phyloP scores from a whole-genome alignment of 495 filamentous ascomycete genomes.

The Aspergillus homomorphus region DNA sequence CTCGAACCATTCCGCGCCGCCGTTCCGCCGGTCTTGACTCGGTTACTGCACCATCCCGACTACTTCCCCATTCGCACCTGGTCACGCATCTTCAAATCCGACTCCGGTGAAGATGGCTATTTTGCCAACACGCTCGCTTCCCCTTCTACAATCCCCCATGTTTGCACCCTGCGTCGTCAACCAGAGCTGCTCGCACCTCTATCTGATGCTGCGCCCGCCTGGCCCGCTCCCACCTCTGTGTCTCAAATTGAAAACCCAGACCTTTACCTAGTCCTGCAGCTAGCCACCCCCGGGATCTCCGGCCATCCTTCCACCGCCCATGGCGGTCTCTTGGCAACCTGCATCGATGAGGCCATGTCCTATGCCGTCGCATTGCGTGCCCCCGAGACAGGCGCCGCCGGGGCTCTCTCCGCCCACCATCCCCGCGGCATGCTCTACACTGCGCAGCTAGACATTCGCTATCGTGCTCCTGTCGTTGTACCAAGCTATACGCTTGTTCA shows the following conservation, averaged over 20 bases:
- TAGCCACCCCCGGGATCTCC: constrained; percentile 34
- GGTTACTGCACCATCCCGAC: constrained; percentile 28
- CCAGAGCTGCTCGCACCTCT: constrained; percentile 20
- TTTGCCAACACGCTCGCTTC: constrained; percentile 37
- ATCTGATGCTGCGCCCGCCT: constrained; percentile 24
- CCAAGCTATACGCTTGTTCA: constrained; percentile 34
- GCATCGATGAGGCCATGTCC: constrained; percentile 64
- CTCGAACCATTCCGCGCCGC: constrained; percentile 20
- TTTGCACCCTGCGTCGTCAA: constrained; percentile 35
- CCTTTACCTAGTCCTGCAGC: constrained; percentile 36
- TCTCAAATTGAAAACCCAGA: constrained; percentile 31
- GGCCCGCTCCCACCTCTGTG: constrained; percentile 33
- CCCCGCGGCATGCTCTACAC: constrained; percentile 38
- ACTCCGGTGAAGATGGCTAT: constrained; percentile 41
- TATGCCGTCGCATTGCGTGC: constrained; percentile 34
- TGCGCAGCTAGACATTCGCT: constrained; percentile 41
- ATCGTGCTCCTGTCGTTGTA: constrained; percentile 31
- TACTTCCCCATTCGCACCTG: constrained; percentile 37
- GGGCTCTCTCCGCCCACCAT: constrained; percentile 11
- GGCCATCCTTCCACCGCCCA: constrained; percentile 42
- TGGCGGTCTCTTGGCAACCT: constrained; percentile 59
- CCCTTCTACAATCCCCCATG: constrained; percentile 37
- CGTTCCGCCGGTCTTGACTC: constrained; percentile 22
- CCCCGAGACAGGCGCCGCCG: constrained; percentile 9
- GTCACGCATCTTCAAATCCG: constrained; percentile 35